Percentiles rank a stretch among this genome's conserved stretches.
phyloP scores from a whole-genome alignment of 371 early-diverging fungal species.

The Blakeslea trispora region DNA sequence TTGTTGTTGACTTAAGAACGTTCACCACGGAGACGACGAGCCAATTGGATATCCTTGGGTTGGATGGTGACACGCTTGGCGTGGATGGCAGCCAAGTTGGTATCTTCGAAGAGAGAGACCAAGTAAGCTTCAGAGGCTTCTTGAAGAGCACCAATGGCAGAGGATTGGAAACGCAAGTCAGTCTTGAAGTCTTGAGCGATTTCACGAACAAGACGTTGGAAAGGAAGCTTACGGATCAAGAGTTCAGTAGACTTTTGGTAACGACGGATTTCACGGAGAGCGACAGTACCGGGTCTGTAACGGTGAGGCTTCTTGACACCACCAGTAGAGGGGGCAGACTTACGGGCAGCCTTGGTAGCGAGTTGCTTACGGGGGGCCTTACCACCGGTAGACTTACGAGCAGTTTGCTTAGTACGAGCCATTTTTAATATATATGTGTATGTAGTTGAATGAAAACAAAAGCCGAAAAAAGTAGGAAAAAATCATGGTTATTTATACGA shows the following conservation, averaged over 20 bases:
- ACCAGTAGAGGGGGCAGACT: slow-evolving; percentile 56
- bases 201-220: slow-evolving; percentile 97
- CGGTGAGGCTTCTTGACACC: slow-evolving; percentile 85
- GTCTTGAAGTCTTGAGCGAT: slow-evolving; percentile 98
- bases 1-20: slow-evolving; percentile 36
- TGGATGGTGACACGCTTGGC: slow-evolving; percentile 97
- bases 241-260: slow-evolving; percentile 98
- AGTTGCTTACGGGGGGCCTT: slow-evolving; percentile 98
- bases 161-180: slow-evolving; percentile 97
- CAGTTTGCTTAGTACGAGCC: slow-evolving; percentile 99
- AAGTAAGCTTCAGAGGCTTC: slow-evolving; percentile 99
- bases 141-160: slow-evolving; percentile 98
- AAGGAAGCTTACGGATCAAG: slow-evolving; percentile 97
- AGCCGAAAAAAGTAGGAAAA: background rate
- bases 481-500: slow-evolving; percentile 5
- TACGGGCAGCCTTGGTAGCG: slow-evolving; percentile 91
- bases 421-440: slow-evolving; percentile 44
- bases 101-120: slow-evolving; percentile 65
- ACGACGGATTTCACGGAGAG: slow-evolving; percentile 96
- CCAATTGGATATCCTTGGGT: slow-evolving; percentile 93
- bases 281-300: slow-evolving; percentile 89
- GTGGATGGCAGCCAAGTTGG: slow-evolving; percentile 93
- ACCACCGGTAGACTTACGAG: slow-evolving; percentile 99
- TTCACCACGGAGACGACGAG: slow-evolving; percentile 74
- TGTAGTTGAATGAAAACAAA: slow-evolving; percentile 4